Evolutionary conservation across 345 rosid genomes (phyloP).

Genomic region (Brassica napus): DNA sequence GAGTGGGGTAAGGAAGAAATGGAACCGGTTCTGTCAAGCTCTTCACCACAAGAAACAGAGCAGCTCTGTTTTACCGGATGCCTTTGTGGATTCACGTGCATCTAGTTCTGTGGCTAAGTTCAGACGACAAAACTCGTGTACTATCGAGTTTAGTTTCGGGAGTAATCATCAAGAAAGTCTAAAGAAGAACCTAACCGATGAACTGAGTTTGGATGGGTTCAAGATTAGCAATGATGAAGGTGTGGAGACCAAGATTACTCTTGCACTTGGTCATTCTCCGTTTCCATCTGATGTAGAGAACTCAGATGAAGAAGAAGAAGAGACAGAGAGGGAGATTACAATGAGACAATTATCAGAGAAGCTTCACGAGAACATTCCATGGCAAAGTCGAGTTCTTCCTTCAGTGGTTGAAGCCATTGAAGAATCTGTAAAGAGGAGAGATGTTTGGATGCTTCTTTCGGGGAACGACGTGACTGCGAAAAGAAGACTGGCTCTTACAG

Average conservation of each 20-base stretch:
- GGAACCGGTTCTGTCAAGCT: constrained; percentile 73
- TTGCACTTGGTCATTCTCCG: constrained; percentile 66
- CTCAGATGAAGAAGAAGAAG: constrained; percentile 18
- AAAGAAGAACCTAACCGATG: constrained; percentile 39
- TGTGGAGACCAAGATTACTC: constrained; percentile 68
- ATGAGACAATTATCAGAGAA: constrained; percentile 37
- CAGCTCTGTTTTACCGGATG: constrained; percentile 34
- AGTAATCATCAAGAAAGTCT: constrained; percentile 28
- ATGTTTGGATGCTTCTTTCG: constrained; percentile 58
- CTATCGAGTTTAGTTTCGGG: constrained; percentile 62
- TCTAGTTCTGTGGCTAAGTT: constrained; percentile 58
- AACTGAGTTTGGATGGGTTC: constrained; percentile 60
- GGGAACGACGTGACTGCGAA: constrained; percentile 76
- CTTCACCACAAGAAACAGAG: constrained; percentile 49
- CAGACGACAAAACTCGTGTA: constrained; percentile 66
- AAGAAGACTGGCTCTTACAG: constrained; percentile 66
- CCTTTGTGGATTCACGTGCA: constrained; percentile 39
- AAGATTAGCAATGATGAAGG: constrained; percentile 50
- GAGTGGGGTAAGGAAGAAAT: constrained; percentile 59
- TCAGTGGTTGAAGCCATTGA: constrained; percentile 52
- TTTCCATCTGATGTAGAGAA: constrained; percentile 39
- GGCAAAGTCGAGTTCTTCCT: constrained; percentile 64
- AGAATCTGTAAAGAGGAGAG: constrained; percentile 42
- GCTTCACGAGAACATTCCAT: constrained; percentile 67
- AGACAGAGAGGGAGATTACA: neutral